Base-by-base conservation (phyloP, 2,329 filamentous ascomycete species). In the Cryphonectria carpinicola region DNA sequence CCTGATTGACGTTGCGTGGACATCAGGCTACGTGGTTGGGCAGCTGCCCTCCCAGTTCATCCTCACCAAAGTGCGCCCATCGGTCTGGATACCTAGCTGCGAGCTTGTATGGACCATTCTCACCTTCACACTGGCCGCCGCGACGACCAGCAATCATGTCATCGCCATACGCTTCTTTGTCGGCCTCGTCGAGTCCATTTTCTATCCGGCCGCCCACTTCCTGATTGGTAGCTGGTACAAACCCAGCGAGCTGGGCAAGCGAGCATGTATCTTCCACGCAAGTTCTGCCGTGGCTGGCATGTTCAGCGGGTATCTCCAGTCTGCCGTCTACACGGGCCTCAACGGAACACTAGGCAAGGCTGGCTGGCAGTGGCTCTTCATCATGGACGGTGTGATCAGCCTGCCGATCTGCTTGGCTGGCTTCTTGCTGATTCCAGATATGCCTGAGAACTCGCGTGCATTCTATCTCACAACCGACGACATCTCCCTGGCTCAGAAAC, bases 1-100 rank as follows among this genome's bases (percentile, higher is more conserved):
- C 66, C 84, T 87, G 70, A 78, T 82, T 68, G 78, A 77, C 63
- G 84, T 87, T 0, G 84, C 83, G 35, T 91, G 88, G 82, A 90
- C 87, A 0, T 83, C 87, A 0, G 88, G 89, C 10, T 91, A 91
- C 72, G 85, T 89, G 0, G 81, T 90, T 78, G 81, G 81, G 0
- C 80, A 83, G 49, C 78, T 80, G 54, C 80, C 81, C 3, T 80
- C 79, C 2, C 82, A 81, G 37, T 72, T 83, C 62, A 78, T 82
- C 69, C 79, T 81, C 71, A 83, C 79, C 3, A 81, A 79, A 72
- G 76, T 84, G n/a, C 79, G 82, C 0, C 82, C 82, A 0, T 83
- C 82, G 1, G 71, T 83, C 4, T 83, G 80, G 75, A 77, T 84
- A 1, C 82, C 82, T 0, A 75, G 76, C 13, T 81, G 81, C 49